These are phyloP conservation scores for Dentipellis fragilis DNA, from an alignment of 768 basidiomycete genomes.

Conservation along the genomic window DNA sequence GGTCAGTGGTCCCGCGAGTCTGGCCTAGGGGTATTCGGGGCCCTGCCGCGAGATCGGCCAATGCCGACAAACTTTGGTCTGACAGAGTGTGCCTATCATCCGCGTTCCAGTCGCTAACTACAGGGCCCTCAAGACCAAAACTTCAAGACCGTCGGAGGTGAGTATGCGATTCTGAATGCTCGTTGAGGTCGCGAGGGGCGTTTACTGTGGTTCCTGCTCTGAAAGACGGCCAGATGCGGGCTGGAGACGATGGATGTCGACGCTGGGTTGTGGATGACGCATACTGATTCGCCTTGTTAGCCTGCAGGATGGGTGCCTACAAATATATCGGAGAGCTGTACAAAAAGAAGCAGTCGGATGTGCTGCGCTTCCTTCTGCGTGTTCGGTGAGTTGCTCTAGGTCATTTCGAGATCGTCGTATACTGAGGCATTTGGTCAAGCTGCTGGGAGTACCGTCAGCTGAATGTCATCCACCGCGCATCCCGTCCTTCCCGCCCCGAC, in stretches of 20 bases:
- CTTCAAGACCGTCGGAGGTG: constrained; percentile 23
- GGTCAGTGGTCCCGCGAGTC: neutral
- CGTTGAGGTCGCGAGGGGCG: neutral
- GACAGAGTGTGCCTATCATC: neutral
- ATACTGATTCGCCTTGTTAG: constrained; percentile 17
- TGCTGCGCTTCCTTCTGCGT: constrained; percentile 94
- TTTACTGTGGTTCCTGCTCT: neutral
- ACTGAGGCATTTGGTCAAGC: constrained; percentile 28
- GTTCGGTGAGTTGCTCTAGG: constrained; percentile 55
- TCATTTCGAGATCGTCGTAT: neutral
- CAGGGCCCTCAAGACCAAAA: constrained; percentile 15
- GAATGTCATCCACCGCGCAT: constrained; percentile 96
- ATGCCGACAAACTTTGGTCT: neutral
- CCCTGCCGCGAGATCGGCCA: neutral
- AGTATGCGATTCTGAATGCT: constrained; percentile 10
- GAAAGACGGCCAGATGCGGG: neutral
- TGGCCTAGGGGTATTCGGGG: neutral
- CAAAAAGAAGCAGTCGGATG: constrained; percentile 98
- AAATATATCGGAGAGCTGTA: constrained; percentile 96
- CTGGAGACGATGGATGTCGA: constrained; percentile 21
- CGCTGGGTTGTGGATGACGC: constrained; percentile 3
- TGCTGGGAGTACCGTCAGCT: constrained; percentile 99
- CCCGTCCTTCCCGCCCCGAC: constrained; percentile 96
- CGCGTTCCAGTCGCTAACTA: neutral
- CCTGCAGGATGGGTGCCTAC: constrained; percentile 81